Conservation (phyloP, 345 rosid genomes). For the Ailanthus altissimus region DNA sequence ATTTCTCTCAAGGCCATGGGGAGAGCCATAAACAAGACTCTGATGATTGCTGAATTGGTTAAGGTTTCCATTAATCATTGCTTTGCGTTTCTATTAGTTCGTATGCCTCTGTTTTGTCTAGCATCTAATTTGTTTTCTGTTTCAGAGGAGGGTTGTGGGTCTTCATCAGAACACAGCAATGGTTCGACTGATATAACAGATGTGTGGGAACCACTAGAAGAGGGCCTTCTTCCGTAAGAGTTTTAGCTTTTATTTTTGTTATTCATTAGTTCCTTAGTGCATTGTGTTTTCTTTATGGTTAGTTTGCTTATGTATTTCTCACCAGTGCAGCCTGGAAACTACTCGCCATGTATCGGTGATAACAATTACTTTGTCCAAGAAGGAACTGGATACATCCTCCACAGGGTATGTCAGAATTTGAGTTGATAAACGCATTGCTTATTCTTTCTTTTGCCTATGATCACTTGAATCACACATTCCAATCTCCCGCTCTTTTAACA, state of each 20-base stretch:
- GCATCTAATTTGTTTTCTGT: background rate
- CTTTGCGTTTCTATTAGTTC: background rate
- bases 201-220: slow-evolving; percentile 42
- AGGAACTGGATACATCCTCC: slow-evolving; percentile 31
- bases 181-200: slow-evolving; percentile 40
- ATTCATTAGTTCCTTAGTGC: background rate
- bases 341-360: slow-evolving; percentile 42
- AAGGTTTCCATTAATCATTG: slow-evolving; percentile 18
- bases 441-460: background rate
- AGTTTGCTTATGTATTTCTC: slow-evolving; percentile 4
- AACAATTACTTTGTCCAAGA: slow-evolving; percentile 35
- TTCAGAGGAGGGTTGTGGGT: slow-evolving; percentile 35
- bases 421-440: background rate
- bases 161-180: slow-evolving; percentile 35
- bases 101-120: background rate
- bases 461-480: background rate
- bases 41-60: slow-evolving; percentile 41
- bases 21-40: slow-evolving; percentile 43
- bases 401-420: slow-evolving; percentile 25
- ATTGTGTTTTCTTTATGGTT: background rate
- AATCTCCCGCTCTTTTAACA: background rate
- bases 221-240: slow-evolving; percentile 42
- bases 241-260: background rate
- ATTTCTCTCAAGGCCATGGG: slow-evolving; percentile 41
- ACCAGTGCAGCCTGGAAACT: slow-evolving; percentile 33